Conservation (phyloP, 257 asterid genomes). For the Salvia splendens region DNA sequence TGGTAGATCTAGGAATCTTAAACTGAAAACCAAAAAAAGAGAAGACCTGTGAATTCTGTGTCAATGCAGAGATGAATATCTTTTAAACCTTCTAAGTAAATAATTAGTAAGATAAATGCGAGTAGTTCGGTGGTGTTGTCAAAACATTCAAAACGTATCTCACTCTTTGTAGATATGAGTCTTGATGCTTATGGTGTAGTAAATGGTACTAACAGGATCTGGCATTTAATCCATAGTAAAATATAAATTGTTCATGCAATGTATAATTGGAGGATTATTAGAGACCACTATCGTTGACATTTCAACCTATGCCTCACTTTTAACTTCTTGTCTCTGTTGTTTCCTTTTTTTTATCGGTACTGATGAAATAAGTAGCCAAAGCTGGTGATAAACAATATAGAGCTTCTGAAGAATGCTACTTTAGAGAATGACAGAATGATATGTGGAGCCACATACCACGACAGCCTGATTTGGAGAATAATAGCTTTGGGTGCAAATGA, state of each 20-base stretch:
- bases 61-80: neutral
- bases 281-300: conserved; percentile 7
- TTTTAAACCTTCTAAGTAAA: conserved; percentile 7
- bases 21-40: conserved; percentile 6
- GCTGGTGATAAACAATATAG: conserved; percentile 94
- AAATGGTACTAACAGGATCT: conserved; percentile 22
- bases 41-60: neutral
- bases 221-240: conserved; percentile 7
- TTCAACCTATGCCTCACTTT: conserved; percentile 14
- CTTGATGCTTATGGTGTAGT: conserved; percentile 22
- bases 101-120: conserved; percentile 4
- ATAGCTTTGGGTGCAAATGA: conserved; percentile 90
- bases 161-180: conserved; percentile 19
- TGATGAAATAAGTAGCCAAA: conserved; percentile 74
- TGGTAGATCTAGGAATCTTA: conserved; percentile 11
- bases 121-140: conserved; percentile 10
- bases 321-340: conserved; percentile 28
- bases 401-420: conserved; percentile 76
- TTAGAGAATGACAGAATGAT: conserved; percentile 60
- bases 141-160: conserved; percentile 12
- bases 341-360: conserved; percentile 26
- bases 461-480: conserved; percentile 89
- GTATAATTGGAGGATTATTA: conserved; percentile 21
- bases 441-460: conserved; percentile 87
- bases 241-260: conserved; percentile 21